phyloP scores from a whole-genome alignment of 306 rosid genomes.

The Vachellia collinsii region DNA sequence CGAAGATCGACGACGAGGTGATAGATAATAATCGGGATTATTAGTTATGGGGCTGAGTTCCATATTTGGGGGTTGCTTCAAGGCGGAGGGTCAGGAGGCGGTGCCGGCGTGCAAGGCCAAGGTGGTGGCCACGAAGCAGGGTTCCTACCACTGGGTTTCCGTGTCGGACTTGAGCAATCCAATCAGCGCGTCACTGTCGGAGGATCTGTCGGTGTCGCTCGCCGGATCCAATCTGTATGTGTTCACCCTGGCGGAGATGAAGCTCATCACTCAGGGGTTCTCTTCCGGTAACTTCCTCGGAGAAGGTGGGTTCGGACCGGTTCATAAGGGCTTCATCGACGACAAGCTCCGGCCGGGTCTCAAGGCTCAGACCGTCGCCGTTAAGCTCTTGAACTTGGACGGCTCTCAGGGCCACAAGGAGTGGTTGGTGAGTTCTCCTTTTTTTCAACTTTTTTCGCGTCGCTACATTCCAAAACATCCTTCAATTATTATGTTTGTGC shows the following conservation, averaged over 20 bases:
- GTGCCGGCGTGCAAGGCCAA: conserved; percentile 40
- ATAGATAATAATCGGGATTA: background rate
- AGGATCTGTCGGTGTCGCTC: conserved; percentile 82
- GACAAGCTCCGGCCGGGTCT: conserved; percentile 79
- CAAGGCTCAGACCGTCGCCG: conserved; percentile 90
- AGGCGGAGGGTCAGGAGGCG: conserved; percentile 31
- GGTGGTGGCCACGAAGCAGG: conserved; percentile 54
- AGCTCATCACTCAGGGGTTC: conserved; percentile 76
- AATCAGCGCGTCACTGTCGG: conserved; percentile 57
- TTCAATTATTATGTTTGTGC: background rate
- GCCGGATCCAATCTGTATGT: conserved; percentile 75
- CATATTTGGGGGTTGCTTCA: conserved; percentile 62
- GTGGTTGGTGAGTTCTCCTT: conserved; percentile 79
- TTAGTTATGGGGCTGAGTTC: conserved; percentile 42
- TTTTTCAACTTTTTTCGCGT: background rate
- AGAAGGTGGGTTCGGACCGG: conserved; percentile 99
- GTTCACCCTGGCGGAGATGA: conserved; percentile 78
- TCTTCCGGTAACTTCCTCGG: conserved; percentile 76
- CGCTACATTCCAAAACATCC: background rate
- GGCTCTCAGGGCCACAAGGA: conserved; percentile 94
- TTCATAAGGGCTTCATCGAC: conserved; percentile 90
- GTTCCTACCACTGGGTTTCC: conserved; percentile 62
- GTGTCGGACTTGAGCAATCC: conserved; percentile 73
- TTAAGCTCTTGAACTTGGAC: conserved; percentile 84
- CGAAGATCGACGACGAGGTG: conserved; percentile 27